Base-by-base conservation (phyloP, 2,329 filamentous ascomycete species). In the Helicocarpus griseus region DNA sequence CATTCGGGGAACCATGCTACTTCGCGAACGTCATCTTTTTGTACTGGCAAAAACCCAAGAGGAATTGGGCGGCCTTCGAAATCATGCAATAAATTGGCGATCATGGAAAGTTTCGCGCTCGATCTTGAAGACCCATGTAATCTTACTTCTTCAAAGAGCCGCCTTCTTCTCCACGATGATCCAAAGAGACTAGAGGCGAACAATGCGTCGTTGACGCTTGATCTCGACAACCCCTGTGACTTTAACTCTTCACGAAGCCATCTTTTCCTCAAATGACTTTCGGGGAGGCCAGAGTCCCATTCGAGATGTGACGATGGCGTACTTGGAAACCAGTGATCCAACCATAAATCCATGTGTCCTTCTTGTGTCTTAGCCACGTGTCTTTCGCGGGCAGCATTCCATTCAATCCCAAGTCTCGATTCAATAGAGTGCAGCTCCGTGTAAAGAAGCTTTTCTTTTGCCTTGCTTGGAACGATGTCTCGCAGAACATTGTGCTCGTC, bases 81-180 rank as follows among this genome's bases (percentile, higher is more conserved):
- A 24, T 70, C 67, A 48, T 69, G 58, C 28, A 71, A 57, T 33
- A 66, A 33, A 40, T 67, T 55, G 11, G 60, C 60, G 33, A 70
- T 56, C 9, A 40, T 54, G 13, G 54, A 56, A 24, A 70, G 55
- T 8, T 64, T 56, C 13, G 51, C 43, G 17, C 36, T 48, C 19
- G 63, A 69, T 47, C 61, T 64, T 14, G 67, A 68, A 44, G 58
- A 63, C 9, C 59, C 47, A 48, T 60, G 52, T 24, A 69, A 14
- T 63, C 22, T 4, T 13, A 50, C 28, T 44, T 43, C 48, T 24
- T 4, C 28, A 14, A 50, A 4, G 26, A 50, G 38, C 21, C 31
- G 48, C 14, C 21, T 9, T 21, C 13, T 6, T 7, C 11, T 17
- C 31, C 11, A 14, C 7, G 19, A 29, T 17, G 22, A n/a, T 7